Evolutionary conservation across 1,284 basidiomycete genomes (phyloP), one percentile per base, ranked within the genome.

Genomic region (Fomitiporia mediterranea): DNA sequence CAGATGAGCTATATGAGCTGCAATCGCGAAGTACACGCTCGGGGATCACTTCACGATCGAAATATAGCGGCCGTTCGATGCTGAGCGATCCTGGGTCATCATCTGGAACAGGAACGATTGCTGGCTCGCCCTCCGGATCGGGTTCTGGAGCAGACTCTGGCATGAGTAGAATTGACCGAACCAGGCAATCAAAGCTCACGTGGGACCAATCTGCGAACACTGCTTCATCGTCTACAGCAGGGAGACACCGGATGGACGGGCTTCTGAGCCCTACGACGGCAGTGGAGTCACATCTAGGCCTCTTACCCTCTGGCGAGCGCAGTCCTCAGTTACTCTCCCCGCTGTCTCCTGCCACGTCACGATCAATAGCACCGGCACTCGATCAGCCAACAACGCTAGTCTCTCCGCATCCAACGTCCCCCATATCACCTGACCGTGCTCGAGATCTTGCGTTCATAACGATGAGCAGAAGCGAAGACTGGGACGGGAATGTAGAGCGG

Each of bases 1-100:
- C 43, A 6, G 43, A 32, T 2, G 56, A 48, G 15, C 25, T 51
- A 4, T 53, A 53, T 27, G 42, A 52, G 51, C 43, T 53, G 19
- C 56, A 47, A 19, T 52, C 50, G 3, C 28, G 30, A 4, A 57
- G 51, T 34, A 53, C 51, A 17, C 54, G 54, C 3, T 49, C 53
- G 32, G 53, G 53, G 32, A 7, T 32, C n/a, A 46, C 49, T 7
- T 23, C 55, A n/a, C 49, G 28, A 23, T 39, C 55, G 28, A 40
- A 50, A 11, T 27, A 46, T 17, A 57, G 39, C 21, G 25, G 30
- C 11, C 21, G 35, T 7, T 46, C 30, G 11, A 28, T 37, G 17
- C 25, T 51, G 23, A 32, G 37, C 5, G 53, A 48, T 28, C 44
- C 53, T 5, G 46, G 44, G 5, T 48, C 53, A 7, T 55, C 53